A percentile compares a stretch with the other conserved stretches of the same genome.
Conservation (phyloP, 371 early-diverging fungal genomes). For the Vittaforma corneae region DNA sequence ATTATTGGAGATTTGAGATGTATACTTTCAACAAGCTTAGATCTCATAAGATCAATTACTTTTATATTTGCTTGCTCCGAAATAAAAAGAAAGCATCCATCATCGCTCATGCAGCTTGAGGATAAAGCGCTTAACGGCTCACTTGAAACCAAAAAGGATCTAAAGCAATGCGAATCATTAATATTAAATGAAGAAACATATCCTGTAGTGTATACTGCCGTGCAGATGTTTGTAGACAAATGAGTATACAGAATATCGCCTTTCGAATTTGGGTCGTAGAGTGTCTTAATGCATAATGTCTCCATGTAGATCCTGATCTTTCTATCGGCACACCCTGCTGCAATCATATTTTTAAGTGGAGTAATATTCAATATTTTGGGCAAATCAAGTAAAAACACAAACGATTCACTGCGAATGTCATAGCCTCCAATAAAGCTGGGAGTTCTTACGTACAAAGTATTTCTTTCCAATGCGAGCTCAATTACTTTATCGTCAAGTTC, state of each 20-base stretch:
- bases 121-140: background rate
- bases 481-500: conserved; percentile 7
- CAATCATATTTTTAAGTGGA: conserved; percentile 13
- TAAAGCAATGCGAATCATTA: conserved; percentile 31
- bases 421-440: conserved; percentile 23
- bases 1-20: conserved; percentile 24
- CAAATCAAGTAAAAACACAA: conserved; percentile 26
- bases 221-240: conserved; percentile 21
- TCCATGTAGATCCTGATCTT: conserved; percentile 33
- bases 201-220: conserved; percentile 25
- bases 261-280: conserved; percentile 25
- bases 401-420: conserved; percentile 21
- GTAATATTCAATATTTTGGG: conserved; percentile 29
- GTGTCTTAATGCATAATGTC: conserved; percentile 13
- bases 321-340: conserved; percentile 38
- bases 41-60: conserved; percentile 40
- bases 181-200: conserved; percentile 42
- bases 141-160: conserved; percentile 24
- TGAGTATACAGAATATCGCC: conserved; percentile 10
- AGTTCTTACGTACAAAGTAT: conserved; percentile 15
- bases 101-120: conserved; percentile 18
- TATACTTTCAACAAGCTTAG: conserved; percentile 39
- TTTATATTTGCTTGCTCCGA: conserved; percentile 23
- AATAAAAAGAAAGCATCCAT: conserved; percentile 37
- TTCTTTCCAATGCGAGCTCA: conserved; percentile 1